Base-by-base conservation (phyloP, 768 basidiomycete genomes). In the Plicaturopsis crispa region DNA sequence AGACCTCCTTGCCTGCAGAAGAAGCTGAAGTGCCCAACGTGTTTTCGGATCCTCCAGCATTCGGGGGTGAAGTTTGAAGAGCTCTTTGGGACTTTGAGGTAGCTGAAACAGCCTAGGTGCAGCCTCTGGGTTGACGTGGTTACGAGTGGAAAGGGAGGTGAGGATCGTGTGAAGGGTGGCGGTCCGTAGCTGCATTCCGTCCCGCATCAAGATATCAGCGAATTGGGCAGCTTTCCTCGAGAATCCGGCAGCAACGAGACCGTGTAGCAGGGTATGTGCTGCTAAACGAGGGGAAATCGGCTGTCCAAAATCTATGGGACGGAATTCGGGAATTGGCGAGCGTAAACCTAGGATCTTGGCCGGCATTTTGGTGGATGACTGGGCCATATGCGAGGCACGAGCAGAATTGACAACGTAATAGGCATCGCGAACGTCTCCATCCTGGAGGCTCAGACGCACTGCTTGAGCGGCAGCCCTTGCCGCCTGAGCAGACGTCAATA, bases 221-320 rank as follows among this genome's bases (percentile, higher is more conserved):
- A 75, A 65, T 20, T 54, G 51, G 21, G 66, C 62, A 0, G 80
- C 83, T 33, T 72, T 67, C 36, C 63, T 51, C 1, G 59, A 42
- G 36, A 70, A 56, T 2, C 78, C 72, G 5, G 59, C 44, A 35
- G 80, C 76, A 16, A 87, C 50, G 26, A 85, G 64, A 21, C 70
- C 67, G 35, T 89, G 85, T 7, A 88, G 46, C 28, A 88, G 63
- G 19, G 67, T 61, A 47, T 88, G 84, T 0, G 75, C 70, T 13
- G 78, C 59, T 3, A 87, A 61, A 16, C 74, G 75, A 3, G 75
- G 70, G 18, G 84, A 72, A 7, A 83, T 58, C 1, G 66, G 55
- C 24, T 55, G 59, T 34, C 66, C 65, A 44, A 81, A 77, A 12
- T 67, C 56, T 37, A 77, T 62, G 1, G 61, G 55, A 47, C 1